Conservation (phyloP, 768 basidiomycete genomes). For the Megacollybia marginata region DNA sequence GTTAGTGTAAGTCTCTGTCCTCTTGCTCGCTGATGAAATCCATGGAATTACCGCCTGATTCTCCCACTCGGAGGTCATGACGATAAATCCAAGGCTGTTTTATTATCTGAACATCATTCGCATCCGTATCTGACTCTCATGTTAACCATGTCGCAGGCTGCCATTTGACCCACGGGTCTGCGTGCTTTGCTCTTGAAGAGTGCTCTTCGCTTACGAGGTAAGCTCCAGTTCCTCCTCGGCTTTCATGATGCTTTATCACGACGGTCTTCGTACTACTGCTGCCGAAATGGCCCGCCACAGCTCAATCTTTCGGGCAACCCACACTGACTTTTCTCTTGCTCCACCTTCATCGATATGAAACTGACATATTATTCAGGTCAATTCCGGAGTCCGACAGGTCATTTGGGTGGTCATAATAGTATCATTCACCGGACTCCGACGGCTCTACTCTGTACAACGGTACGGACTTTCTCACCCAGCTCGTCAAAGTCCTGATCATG, state of each 20-base stretch:
- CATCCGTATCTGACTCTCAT: background rate
- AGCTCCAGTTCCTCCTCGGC: conserved; percentile 1
- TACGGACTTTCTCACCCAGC: too few species aligned
- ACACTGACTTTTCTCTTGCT: conserved; percentile 41
- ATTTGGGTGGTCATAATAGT: too few species aligned
- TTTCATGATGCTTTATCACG: conserved; percentile 75
- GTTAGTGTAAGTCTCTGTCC: background rate
- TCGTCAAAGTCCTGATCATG: too few species aligned
- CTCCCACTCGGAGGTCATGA: conserved; percentile 39
- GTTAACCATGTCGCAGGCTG: background rate
- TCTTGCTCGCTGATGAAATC: conserved; percentile 41
- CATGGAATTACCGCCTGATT: conserved; percentile 87
- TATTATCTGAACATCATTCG: conserved; percentile 46
- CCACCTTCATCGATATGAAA: background rate
- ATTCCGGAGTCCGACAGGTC: too few species aligned
- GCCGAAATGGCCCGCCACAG: conserved; percentile 94
- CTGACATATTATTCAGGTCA: too few species aligned
- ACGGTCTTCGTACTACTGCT: conserved; percentile 83
- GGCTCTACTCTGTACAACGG: too few species aligned
- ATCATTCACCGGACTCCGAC: too few species aligned
- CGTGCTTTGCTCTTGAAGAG: background rate
- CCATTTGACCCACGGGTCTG: background rate
- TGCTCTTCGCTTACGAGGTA: conserved; percentile 14
- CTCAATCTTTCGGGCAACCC: conserved; percentile 81
- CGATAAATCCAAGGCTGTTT: conserved; percentile 81